phyloP scores from a whole-genome alignment of 1,284 basidiomycete genomes.

The Leucoagaricus sp. region DNA sequence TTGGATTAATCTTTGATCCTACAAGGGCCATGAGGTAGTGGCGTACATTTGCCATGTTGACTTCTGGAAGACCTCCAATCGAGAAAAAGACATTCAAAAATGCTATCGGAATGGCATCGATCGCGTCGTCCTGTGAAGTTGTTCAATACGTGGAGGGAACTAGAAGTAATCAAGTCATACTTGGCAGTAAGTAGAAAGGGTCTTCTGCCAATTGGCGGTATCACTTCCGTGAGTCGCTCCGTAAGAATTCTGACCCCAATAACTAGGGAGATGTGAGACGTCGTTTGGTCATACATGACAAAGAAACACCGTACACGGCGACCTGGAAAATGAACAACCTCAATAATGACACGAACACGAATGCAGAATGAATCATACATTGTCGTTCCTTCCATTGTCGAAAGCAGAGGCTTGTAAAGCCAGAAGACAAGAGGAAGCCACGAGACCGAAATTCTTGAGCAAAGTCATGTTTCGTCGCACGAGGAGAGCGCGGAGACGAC shows the following conservation, averaged over 20 bases:
- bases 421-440: slow-evolving; percentile 5
- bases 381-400: slow-evolving; percentile 60
- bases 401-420: slow-evolving; percentile 36
- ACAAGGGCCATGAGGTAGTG: background rate
- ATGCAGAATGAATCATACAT: slow-evolving; percentile 40
- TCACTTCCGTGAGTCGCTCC: slow-evolving; percentile 52
- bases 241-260: slow-evolving; percentile 72
- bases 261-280: slow-evolving; percentile 35
- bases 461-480: background rate
- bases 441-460: slow-evolving; percentile 1
- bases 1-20: background rate
- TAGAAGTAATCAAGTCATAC: slow-evolving; percentile 30
- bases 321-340: slow-evolving; percentile 35
- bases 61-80: slow-evolving; percentile 52
- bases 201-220: slow-evolving; percentile 55
- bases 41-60: slow-evolving; percentile 63
- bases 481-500: background rate
- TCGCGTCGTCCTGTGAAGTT: slow-evolving; percentile 50
- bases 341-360: background rate
- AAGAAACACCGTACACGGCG: slow-evolving; percentile 41
- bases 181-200: slow-evolving; percentile 58
- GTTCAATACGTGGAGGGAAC: background rate
- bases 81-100: slow-evolving; percentile 65
- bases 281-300: slow-evolving; percentile 19
- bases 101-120: slow-evolving; percentile 64